phyloP scores from a whole-genome alignment of 768 basidiomycete species.

The Aureoboletus auriporus region DNA sequence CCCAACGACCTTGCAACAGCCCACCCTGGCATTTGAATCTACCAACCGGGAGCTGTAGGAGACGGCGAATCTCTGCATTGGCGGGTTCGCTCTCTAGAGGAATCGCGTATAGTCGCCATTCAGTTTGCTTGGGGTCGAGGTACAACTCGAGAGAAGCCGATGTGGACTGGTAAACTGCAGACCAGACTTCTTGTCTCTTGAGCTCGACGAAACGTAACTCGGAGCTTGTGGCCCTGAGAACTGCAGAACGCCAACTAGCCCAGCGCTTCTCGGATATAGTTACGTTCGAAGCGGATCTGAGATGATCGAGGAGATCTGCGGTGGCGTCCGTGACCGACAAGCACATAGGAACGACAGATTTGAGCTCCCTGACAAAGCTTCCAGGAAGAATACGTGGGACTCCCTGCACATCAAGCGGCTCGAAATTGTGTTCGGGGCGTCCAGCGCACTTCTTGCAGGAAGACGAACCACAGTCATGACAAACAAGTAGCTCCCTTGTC shows the following conservation, averaged over 20 bases:
- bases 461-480: conserved; percentile 71
- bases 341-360: conserved; percentile 84
- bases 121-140: conserved; percentile 70
- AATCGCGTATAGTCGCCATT: conserved; percentile 83
- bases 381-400: conserved; percentile 66
- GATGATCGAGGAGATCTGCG: conserved; percentile 45
- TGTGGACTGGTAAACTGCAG: conserved; percentile 70
- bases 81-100: conserved; percentile 66
- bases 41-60: conserved; percentile 74
- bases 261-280: conserved; percentile 55
- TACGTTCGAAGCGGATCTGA: conserved; percentile 39
- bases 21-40: conserved; percentile 55
- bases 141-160: conserved; percentile 69
- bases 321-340: conserved; percentile 54
- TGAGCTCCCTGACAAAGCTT: conserved; percentile 72
- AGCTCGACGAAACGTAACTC: conserved; percentile 82
- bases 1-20: conserved; percentile 72
- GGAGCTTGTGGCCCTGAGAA: conserved; percentile 50
- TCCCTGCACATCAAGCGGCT: conserved; percentile 45
- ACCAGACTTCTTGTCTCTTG: conserved; percentile 89
- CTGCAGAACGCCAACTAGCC: conserved; percentile 66
- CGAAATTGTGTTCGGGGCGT: conserved; percentile 82
- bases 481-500: conserved; percentile 58
- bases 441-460: conserved; percentile 87
- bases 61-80: conserved; percentile 72